phyloP scores from a whole-genome alignment of 768 basidiomycete genomes.

The Kwoniella heveanensis region DNA sequence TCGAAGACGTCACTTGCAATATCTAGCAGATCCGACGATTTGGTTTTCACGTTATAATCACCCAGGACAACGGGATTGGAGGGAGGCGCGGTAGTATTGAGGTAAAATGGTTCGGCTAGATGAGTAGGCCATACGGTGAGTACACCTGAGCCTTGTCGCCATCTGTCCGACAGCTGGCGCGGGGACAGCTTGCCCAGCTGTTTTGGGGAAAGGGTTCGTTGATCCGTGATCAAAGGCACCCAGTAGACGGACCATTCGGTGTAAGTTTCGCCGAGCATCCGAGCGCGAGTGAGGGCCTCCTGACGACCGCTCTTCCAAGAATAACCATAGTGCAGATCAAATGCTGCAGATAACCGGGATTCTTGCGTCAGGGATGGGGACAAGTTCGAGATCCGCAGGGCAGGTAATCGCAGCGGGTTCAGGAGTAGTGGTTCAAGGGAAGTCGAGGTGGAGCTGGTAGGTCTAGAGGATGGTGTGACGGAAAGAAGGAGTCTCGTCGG shows the following conservation, averaged over 20 bases:
- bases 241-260: slow-evolving; percentile 25
- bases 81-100: background rate
- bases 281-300: background rate
- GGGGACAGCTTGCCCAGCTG: slow-evolving; percentile 13
- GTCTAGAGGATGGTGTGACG: background rate
- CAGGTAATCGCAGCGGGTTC: slow-evolving; percentile 15
- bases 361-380: slow-evolving; percentile 6
- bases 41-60: background rate
- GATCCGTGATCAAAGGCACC: slow-evolving; percentile 9
- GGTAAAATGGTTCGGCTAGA: slow-evolving; percentile 3
- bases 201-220: background rate
- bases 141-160: slow-evolving; percentile 19
- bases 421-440: slow-evolving; percentile 8
- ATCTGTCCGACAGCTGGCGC: slow-evolving; percentile 14
- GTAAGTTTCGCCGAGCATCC: slow-evolving; percentile 1
- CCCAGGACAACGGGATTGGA: background rate
- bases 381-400: slow-evolving; percentile 6
- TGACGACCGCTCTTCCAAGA: slow-evolving; percentile 17
- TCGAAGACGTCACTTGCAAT: slow-evolving; percentile 18
- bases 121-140: slow-evolving; percentile 31
- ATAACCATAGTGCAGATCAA: slow-evolving; percentile 14
- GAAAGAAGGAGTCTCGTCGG: slow-evolving; percentile 10
- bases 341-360: slow-evolving; percentile 2
- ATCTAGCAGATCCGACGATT: slow-evolving; percentile 18
- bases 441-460: background rate